phyloP scores from a whole-genome alignment of 177 flowering plant genomes.

The Telopea speciosissima region DNA sequence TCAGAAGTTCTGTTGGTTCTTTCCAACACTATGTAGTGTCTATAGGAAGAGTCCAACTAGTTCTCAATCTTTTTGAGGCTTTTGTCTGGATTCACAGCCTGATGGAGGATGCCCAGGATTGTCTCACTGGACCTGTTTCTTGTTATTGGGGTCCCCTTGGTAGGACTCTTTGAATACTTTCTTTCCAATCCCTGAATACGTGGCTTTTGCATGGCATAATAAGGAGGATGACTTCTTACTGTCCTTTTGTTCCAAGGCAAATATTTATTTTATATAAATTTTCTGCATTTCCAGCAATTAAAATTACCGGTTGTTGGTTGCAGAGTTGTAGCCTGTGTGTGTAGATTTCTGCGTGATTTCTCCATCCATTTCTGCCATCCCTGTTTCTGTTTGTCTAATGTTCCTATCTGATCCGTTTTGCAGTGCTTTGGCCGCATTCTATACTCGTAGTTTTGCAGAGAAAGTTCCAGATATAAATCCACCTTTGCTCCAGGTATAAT shows the following conservation, averaged over 20 bases:
- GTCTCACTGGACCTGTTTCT: too few species aligned
- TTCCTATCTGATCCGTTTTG: conserved; percentile 15
- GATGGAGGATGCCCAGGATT: too few species aligned
- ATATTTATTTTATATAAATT: too few species aligned
- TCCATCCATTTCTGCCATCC: background rate
- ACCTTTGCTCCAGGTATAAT: conserved; percentile 81
- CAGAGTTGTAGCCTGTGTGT: background rate
- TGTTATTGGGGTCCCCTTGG: too few species aligned
- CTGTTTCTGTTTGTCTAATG: background rate
- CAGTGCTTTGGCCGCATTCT: conserved; percentile 96
- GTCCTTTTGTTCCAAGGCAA: background rate
- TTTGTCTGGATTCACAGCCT: too few species aligned
- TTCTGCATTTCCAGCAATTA: background rate
- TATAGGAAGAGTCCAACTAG: too few species aligned
- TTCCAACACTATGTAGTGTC: too few species aligned
- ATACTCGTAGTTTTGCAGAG: conserved; percentile 77
- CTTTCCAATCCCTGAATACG: too few species aligned
- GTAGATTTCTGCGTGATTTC: background rate
- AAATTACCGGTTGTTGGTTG: background rate
- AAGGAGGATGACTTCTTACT: background rate
- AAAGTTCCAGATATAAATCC: conserved; percentile 69
- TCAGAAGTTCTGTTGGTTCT: too few species aligned
- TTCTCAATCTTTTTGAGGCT: too few species aligned
- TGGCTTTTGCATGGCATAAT: too few species aligned
- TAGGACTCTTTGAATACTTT: too few species aligned